Percentiles rank a stretch among this genome's conserved stretches.
These are phyloP conservation scores for Aspergillus sp. DNA, from an alignment of 2,329 filamentous ascomycete genomes.

Conservation along the genomic window DNA sequence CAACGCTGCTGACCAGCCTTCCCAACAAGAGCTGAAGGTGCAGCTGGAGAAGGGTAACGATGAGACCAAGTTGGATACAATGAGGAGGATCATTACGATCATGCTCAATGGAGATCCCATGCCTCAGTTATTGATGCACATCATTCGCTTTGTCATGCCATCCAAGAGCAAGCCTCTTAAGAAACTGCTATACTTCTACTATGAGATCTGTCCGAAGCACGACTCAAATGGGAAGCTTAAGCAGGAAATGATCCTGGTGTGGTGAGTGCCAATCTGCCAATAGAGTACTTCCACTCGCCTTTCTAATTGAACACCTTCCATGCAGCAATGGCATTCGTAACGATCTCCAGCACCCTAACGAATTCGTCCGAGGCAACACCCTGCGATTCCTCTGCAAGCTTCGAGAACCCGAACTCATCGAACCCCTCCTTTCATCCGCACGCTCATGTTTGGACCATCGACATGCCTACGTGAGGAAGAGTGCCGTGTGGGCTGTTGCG, in stretches of 20 bases:
- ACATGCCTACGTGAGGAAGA: conserved; percentile 97
- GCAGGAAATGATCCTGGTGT: conserved; percentile 99
- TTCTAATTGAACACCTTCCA: conserved; percentile 16
- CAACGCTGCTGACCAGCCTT: conserved; percentile 90
- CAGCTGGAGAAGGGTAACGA: conserved; percentile 93
- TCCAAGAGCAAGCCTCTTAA: conserved; percentile 95
- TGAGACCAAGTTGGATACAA: conserved; percentile 89
- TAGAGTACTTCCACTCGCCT: conserved; percentile 1
- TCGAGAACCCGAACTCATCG: conserved; percentile 90
- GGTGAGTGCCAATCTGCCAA: conserved; percentile 56
- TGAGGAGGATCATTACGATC: conserved; percentile 92
- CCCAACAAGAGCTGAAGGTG: conserved; percentile 84
- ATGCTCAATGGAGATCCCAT: conserved; percentile 99
- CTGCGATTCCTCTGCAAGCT: conserved; percentile 96
- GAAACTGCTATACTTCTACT: conserved; percentile 99
- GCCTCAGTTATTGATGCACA: conserved; percentile 96
- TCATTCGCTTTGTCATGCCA: conserved; percentile 99
- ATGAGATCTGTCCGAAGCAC: conserved; percentile 96
- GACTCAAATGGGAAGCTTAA: conserved; percentile 92
- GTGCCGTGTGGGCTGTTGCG: conserved; percentile 90
- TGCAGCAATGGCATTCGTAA: conserved; percentile 93
- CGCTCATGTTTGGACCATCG: conserved; percentile 91
- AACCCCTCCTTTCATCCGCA: conserved; percentile 89
- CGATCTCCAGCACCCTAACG: conserved; percentile 94
- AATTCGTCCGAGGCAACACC: conserved; percentile 98